Conservation (phyloP, 805 yeast genomes). For the Osmozyma mogii region DNA sequence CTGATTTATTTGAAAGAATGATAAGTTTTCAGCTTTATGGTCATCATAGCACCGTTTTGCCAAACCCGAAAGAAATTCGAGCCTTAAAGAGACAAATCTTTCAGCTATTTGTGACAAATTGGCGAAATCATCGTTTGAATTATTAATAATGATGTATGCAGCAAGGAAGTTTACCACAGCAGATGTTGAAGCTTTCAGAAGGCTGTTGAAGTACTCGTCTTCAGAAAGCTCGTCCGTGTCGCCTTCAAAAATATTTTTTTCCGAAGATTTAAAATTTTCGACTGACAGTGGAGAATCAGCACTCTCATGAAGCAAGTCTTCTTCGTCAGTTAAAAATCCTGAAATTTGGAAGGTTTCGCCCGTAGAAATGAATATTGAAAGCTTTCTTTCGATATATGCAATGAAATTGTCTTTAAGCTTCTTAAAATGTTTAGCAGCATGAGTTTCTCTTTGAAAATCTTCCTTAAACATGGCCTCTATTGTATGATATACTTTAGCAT, state of each 20-base stretch:
- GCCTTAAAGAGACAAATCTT: conserved; percentile 19
- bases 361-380: conserved; percentile 16
- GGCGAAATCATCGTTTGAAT: conserved; percentile 8
- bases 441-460: conserved; percentile 8
- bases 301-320: no score
- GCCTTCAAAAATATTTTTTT: conserved; percentile 5
- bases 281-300: no score
- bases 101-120: conserved; percentile 15
- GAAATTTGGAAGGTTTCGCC: no score
- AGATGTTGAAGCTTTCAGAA: conserved; percentile 5
- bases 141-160: conserved; percentile 23
- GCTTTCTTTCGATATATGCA: conserved; percentile 17
- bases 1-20: background rate
- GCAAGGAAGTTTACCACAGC: conserved; percentile 26
- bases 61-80: conserved; percentile 10
- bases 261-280: conserved; percentile 1
- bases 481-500: conserved; percentile 28
- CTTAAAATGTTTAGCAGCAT: conserved; percentile 10
- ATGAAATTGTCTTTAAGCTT: conserved; percentile 18
- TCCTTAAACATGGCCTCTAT: conserved; percentile 18
- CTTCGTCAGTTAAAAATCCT: no score
- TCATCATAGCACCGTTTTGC: no score
- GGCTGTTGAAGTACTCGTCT: conserved; percentile 4
- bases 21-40: background rate
- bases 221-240: conserved; percentile 5